A percentile compares a stretch with the other conserved stretches of the same genome.
Conservation (phyloP, 352 stramenopile genomes). For the Pythium apleroticum region DNA sequence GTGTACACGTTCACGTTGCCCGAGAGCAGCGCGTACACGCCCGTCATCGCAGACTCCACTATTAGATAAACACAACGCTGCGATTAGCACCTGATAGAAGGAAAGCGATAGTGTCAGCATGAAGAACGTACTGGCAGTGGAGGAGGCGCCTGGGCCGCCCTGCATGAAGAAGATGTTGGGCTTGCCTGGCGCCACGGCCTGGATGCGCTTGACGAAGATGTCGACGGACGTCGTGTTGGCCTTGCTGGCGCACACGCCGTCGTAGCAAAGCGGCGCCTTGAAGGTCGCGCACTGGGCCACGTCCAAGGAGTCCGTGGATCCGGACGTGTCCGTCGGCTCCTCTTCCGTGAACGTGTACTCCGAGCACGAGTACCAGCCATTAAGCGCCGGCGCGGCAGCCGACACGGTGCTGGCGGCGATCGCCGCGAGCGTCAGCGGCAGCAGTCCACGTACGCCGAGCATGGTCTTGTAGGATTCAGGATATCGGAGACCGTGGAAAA, state of each 20-base stretch:
- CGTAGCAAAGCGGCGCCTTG: slow-evolving; percentile 41
- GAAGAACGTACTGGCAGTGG: slow-evolving; percentile 19
- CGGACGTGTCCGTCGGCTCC: slow-evolving; percentile 14
- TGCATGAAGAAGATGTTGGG: slow-evolving; percentile 29
- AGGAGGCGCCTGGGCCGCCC: slow-evolving; percentile 18
- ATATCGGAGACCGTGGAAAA: slow-evolving; percentile 1
- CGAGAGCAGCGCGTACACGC: slow-evolving; percentile 33
- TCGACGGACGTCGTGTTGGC: slow-evolving; percentile 33
- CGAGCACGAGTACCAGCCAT: slow-evolving; percentile 52
- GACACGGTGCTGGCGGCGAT: background rate
- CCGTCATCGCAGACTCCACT: slow-evolving; percentile 33
- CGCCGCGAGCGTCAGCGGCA: slow-evolving; percentile 8
- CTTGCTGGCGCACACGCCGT: slow-evolving; percentile 28
- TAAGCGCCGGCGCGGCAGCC: slow-evolving; percentile 10
- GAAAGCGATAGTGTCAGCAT: background rate
- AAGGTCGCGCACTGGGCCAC: slow-evolving; percentile 43
- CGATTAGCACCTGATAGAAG: background rate
- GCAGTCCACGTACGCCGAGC: background rate
- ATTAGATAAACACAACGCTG: background rate
- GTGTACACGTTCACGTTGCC: slow-evolving; percentile 51
- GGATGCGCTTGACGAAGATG: slow-evolving; percentile 50
- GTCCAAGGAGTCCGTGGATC: slow-evolving; percentile 6
- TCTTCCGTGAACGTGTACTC: slow-evolving; percentile 17
- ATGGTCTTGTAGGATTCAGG: background rate
- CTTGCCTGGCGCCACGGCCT: background rate